Evolutionary conservation across 208 protist species (phyloP).

Genomic region (Tritrichomonas musculus): DNA sequence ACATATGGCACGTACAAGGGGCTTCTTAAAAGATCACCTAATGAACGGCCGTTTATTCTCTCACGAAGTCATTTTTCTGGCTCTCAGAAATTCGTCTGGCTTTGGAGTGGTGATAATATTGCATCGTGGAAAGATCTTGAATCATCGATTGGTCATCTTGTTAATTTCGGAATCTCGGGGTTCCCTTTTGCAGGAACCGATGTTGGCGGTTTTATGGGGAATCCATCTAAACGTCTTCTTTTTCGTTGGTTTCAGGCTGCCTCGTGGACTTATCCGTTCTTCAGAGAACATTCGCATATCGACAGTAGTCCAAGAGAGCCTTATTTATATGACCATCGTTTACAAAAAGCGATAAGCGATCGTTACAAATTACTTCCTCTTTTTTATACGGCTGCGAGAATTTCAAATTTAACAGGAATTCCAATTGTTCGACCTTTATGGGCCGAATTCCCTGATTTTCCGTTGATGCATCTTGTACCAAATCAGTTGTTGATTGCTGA

Average conservation of each 20-base stretch:
- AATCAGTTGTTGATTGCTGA: constrained; percentile 76
- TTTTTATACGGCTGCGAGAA: constrained; percentile 86
- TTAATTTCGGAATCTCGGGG: constrained; percentile 81
- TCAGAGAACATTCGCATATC: constrained; percentile 84
- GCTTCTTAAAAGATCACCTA: constrained; percentile 56
- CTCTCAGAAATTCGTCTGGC: constrained; percentile 82
- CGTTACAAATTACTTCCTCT: constrained; percentile 83
- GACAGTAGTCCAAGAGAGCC: constrained; percentile 91
- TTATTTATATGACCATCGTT: constrained; percentile 73
- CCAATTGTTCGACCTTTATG: constrained; percentile 78
- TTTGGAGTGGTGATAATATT: constrained; percentile 96
- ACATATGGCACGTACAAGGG: constrained; percentile 60
- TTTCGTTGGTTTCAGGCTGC: constrained; percentile 90
- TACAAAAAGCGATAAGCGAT: constrained; percentile 52
- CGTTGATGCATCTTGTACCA: constrained; percentile 40
- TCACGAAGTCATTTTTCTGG: constrained; percentile 94
- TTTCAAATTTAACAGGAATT: constrained; percentile 64
- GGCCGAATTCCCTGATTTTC: constrained; percentile 71
- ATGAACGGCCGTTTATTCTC: constrained; percentile 84
- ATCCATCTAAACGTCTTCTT: constrained; percentile 77
- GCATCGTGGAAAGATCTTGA: constrained; percentile 84
- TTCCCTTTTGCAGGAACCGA: constrained; percentile 86
- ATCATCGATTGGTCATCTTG: constrained; percentile 78
- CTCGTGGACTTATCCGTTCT: constrained; percentile 84
- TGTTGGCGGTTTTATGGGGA: constrained; percentile 93